Evolutionary conservation across 2,329 filamentous ascomycete genomes (phyloP), one percentile per base, ranked within the genome.

Genomic region (Alternaria brassicae): DNA sequence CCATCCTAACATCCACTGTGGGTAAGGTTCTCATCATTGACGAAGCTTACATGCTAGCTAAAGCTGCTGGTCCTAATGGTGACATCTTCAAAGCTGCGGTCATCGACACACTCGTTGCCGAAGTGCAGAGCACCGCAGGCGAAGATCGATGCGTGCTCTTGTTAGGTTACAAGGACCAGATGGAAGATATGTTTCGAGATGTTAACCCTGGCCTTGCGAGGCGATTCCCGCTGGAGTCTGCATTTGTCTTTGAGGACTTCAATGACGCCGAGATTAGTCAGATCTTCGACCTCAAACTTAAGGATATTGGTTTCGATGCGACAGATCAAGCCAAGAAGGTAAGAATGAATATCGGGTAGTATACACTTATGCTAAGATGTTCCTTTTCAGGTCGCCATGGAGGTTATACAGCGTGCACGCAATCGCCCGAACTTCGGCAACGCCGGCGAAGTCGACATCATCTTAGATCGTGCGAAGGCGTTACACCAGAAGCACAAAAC

Each of bases 21-120:
- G 91, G 91, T 0, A 94, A 93, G 63, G 89, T 93, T 0, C 82
- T 94, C 0, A 85, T 94, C 13, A 92, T 94, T 3, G 91, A 94
- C 61, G 91, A 95, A 70, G 91, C 91, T 0, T 93, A 94, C 63
- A 86, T 87, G 32, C 80, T 94, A 0, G 85, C 82, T 44, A 73
- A 70, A 0, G 62, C 80, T 13, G 72, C 77, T 1, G 84, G 88
- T 63, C 58, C 63, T 3, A 27, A 27, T 8, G 4, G 4, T 27
- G 25, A 27, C 25, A 27, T 27, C 0, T 92, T 78, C 77, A 89
- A 86, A 71, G 84, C 81, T 0, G 88, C 86, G 0, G 88, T 91
- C 1, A 82, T 92, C 3, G 90, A 93, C 65, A 92, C 89, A 0
- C 87, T 92, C 12, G 90, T 92, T 0, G 88, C 89, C 0, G 88